phyloP scores from a whole-genome alignment of 305 asterid species.

The Fraxinus sp. region DNA sequence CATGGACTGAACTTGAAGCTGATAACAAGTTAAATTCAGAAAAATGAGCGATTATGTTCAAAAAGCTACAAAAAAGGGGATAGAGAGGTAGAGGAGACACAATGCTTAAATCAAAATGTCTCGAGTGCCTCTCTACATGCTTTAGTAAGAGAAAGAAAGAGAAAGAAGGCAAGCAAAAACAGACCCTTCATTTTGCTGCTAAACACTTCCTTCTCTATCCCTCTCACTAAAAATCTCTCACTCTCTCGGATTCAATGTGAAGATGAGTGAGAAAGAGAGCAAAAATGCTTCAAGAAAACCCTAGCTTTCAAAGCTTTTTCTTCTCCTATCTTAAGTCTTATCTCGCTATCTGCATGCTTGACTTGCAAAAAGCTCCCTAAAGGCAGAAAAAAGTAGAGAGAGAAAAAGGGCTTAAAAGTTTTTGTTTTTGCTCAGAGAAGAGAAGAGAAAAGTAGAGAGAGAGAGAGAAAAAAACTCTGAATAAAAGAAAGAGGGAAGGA shows the following conservation, averaged over 20 bases:
- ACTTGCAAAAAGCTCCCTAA: conserved; percentile 20
- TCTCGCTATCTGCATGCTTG: conserved; percentile 39
- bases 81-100: conserved; percentile 5
- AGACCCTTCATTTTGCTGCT: background rate
- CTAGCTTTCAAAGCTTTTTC: background rate
- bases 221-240: background rate
- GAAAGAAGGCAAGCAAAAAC: conserved; percentile 29
- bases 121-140: background rate
- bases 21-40: background rate
- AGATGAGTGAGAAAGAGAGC: background rate
- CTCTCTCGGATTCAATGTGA: background rate
- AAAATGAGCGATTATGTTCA: background rate
- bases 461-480: background rate
- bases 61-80: background rate
- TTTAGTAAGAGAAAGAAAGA: conserved; percentile 9
- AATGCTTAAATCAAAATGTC: conserved; percentile 1
- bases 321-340: conserved; percentile 5
- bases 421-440: background rate
- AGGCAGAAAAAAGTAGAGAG: background rate
- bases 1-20: background rate
- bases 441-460: background rate
- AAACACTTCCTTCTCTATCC: background rate
- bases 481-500: background rate
- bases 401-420: background rate
- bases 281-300: conserved; percentile 14